These are phyloP conservation scores for Groenewaldozyma tartarivorans DNA, from an alignment of 805 yeast genomes.

Conservation along the genomic window DNA sequence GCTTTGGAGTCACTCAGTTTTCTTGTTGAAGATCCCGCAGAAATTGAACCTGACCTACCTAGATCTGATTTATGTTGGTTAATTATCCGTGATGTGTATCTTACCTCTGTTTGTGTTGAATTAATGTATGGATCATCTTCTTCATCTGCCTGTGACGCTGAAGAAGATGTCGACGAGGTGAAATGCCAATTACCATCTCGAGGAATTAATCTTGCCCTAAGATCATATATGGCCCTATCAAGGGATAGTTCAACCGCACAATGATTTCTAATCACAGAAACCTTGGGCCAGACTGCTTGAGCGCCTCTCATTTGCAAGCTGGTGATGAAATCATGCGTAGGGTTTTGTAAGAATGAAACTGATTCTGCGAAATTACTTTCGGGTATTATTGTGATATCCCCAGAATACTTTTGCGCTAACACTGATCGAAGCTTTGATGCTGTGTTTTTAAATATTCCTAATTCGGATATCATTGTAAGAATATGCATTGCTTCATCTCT, in stretches of 20 bases:
- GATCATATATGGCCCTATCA: slow-evolving; percentile 63
- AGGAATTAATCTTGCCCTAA: slow-evolving; percentile 29
- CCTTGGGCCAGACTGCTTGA: slow-evolving; percentile 86
- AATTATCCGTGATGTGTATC: too few species aligned
- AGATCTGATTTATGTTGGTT: too few species aligned
- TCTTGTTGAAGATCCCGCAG: too few species aligned
- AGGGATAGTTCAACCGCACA: slow-evolving; percentile 83
- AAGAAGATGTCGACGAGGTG: too few species aligned
- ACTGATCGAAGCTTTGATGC: slow-evolving; percentile 68
- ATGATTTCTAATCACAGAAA: slow-evolving; percentile 77
- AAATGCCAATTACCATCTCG: too few species aligned
- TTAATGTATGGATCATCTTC: too few species aligned
- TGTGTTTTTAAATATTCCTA: slow-evolving; percentile 66
- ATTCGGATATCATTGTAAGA: slow-evolving; percentile 59
- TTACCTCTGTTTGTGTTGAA: too few species aligned
- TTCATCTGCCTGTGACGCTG: too few species aligned
- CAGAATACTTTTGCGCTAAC: slow-evolving; percentile 79
- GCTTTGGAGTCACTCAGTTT: too few species aligned
- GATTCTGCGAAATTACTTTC: slow-evolving; percentile 51
- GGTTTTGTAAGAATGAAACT: slow-evolving; percentile 61
- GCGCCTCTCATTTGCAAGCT: slow-evolving; percentile 76
- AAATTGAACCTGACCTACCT: too few species aligned
- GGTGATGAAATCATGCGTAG: slow-evolving; percentile 64
- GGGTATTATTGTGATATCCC: slow-evolving; percentile 89
- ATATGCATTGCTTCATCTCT: slow-evolving; percentile 71